phyloP scores from a whole-genome alignment of 495 filamentous ascomycete species.

The Tuber calosporum region DNA sequence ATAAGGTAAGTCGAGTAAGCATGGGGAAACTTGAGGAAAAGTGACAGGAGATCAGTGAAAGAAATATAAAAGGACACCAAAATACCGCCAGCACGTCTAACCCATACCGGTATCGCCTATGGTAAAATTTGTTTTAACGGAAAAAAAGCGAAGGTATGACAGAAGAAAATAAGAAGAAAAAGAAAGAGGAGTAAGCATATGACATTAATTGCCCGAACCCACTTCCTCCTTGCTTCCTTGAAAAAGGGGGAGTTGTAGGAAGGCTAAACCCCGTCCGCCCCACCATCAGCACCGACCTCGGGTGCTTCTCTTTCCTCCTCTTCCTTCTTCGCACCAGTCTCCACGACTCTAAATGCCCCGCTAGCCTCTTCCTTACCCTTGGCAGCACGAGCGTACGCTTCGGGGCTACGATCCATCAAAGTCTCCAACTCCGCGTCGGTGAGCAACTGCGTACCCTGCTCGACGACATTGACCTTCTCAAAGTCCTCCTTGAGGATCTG shows the following conservation, averaged over 20 bases:
- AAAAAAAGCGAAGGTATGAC: background rate
- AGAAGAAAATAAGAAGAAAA: background rate
- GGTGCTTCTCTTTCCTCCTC: background rate
- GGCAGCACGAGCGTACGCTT: constrained; percentile 73
- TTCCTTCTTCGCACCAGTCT: constrained; percentile 49
- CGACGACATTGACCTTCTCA: constrained; percentile 57
- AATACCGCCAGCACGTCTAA: background rate
- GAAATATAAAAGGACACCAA: background rate
- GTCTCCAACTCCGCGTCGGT: constrained; percentile 69
- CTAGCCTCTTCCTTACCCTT: constrained; percentile 55
- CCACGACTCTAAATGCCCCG: constrained; percentile 60
- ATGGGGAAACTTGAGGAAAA: background rate
- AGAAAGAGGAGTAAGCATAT: background rate
- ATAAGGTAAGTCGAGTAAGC: background rate
- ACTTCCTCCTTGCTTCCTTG: background rate
- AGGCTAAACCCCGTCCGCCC: background rate
- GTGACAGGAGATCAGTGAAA: background rate
- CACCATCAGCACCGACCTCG: background rate
- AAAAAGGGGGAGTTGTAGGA: background rate
- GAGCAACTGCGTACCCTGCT: constrained; percentile 56
- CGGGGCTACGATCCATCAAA: constrained; percentile 74
- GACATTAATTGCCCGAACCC: background rate
- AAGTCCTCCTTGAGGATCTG: constrained; percentile 52
- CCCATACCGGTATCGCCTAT: background rate
- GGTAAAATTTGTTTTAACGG: background rate